A percentile compares a stretch with the other conserved stretches of the same genome.
Evolutionary conservation across 2,329 filamentous ascomycete genomes (phyloP).

Genomic region (Aspergillus fumigatus): DNA sequence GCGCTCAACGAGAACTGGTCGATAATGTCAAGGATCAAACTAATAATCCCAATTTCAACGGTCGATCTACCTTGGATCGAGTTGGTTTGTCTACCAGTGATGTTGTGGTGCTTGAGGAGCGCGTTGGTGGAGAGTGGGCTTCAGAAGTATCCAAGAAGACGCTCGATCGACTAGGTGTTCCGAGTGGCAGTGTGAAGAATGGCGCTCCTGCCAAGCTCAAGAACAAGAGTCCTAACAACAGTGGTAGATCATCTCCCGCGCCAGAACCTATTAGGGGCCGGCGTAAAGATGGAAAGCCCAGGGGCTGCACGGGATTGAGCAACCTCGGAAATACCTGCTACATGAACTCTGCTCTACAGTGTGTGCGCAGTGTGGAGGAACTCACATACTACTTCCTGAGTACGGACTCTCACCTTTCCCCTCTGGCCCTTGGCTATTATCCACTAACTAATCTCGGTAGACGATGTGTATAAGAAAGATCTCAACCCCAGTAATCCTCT

Average conservation of each 20-base stretch:
- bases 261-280: conserved; percentile 63
- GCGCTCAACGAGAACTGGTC: conserved; percentile 60
- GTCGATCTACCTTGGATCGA: conserved; percentile 60
- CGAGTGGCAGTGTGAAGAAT: conserved; percentile 32
- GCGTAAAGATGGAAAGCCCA: conserved; percentile 63
- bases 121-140: conserved; percentile 57
- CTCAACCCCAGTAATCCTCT: conserved; percentile 82
- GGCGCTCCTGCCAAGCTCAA: conserved; percentile 32
- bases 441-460: conserved; percentile 24
- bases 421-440: neutral
- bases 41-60: conserved; percentile 71
- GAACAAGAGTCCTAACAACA: conserved; percentile 41
- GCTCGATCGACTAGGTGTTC: conserved; percentile 48
- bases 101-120: conserved; percentile 79
- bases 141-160: conserved; percentile 46
- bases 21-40: conserved; percentile 65
- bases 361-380: conserved; percentile 88
- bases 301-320: conserved; percentile 75
- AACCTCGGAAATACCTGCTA: conserved; percentile 98
- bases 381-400: conserved; percentile 84
- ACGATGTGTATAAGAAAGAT: conserved; percentile 68
- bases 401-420: conserved; percentile 15
- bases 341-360: conserved; percentile 97
- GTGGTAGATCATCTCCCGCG: conserved; percentile 67
- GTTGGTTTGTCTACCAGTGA: conserved; percentile 68